Percentiles rank a stretch among this genome's conserved stretches.
Evolutionary conservation across 2,329 filamentous ascomycete genomes (phyloP).

Genomic region (Monilinia aucupariae): DNA sequence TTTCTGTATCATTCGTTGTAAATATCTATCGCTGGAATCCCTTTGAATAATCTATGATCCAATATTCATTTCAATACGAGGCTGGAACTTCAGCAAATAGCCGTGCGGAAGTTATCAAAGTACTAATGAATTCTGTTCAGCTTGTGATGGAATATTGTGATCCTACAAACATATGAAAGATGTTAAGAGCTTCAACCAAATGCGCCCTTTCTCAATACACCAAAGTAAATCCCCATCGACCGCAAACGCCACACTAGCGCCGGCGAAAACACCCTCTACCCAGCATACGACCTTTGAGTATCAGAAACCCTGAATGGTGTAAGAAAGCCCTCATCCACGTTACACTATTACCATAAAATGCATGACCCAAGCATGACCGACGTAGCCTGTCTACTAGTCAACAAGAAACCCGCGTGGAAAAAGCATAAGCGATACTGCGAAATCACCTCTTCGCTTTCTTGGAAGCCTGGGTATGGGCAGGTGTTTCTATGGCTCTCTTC

Average conservation of each 20-base stretch:
- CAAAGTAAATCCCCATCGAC: not conserved
- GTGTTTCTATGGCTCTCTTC: not conserved
- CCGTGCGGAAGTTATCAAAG: not conserved
- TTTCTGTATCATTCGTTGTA: not conserved
- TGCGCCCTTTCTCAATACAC: not conserved
- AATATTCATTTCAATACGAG: not conserved
- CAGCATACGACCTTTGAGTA: not conserved
- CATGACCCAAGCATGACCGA: not conserved
- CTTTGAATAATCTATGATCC: not conserved
- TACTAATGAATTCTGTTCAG: not conserved
- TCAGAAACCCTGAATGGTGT: not conserved
- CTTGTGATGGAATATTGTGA: not conserved
- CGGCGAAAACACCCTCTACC: not conserved
- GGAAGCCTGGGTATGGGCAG: not conserved
- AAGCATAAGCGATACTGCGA: not conserved
- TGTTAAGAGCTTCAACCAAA: not conserved
- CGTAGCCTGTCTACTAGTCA: not conserved
- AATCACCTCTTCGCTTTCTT: slow-evolving; percentile 1
- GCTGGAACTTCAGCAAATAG: not conserved
- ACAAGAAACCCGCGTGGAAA: not conserved
- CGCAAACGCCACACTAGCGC: not conserved
- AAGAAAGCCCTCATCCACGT: not conserved
- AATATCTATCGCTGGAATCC: not conserved
- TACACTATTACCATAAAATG: not conserved
- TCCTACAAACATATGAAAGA: not conserved